Base-by-base conservation (phyloP, 78 protist species). In the Cyanophora paradoxa region DNA sequence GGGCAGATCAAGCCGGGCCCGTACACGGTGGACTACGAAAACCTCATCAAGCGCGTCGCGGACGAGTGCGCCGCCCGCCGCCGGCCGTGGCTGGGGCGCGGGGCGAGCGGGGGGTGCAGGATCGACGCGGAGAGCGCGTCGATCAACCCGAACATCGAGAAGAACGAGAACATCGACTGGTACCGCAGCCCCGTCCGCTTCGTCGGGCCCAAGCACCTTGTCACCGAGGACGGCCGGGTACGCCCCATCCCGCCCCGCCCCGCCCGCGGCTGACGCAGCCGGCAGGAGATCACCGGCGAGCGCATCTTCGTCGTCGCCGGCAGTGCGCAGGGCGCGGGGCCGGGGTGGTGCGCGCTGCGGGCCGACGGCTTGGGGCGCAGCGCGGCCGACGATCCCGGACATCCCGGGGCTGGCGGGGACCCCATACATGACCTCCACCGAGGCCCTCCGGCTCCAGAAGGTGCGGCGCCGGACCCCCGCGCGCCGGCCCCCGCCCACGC, bases 271-370 rank as follows among this genome's bases (percentile, higher is more conserved):
- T n/a, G n/a, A n/a, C n/a, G n/a, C n/a, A n/a, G n/a, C n/a, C n/a
- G n/a, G n/a, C n/a, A n/a, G n/a, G n/a, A n/a, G n/a, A n/a, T 67
- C 30, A 46, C 71, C 36, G 72, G 68, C 5, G 58, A 63, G 31
- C 61, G 13, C 30, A 65, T 77, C 33, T 59, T 77, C 61, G 6
- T 77, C 31, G 81, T 72, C 3, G 22, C 61, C 1, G 81, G 81
- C 33, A 3, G 39, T 34, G 52, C 13, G 52, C n/a, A n/a, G n/a
- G n/a, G n/a, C n/a, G n/a, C n/a, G n/a, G n/a, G n/a, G n/a, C n/a
- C n/a, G n/a, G n/a, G n/a, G n/a, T n/a, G n/a, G n/a, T n/a, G n/a
- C n/a, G n/a, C n/a, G n/a, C n/a, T n/a, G n/a, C n/a, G n/a, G n/a
- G n/a, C n/a, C n/a, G n/a, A n/a, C n/a, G n/a, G n/a, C n/a, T n/a